Conservation (phyloP, 1,284 basidiomycete species). For the Vanrija humicola region DNA sequence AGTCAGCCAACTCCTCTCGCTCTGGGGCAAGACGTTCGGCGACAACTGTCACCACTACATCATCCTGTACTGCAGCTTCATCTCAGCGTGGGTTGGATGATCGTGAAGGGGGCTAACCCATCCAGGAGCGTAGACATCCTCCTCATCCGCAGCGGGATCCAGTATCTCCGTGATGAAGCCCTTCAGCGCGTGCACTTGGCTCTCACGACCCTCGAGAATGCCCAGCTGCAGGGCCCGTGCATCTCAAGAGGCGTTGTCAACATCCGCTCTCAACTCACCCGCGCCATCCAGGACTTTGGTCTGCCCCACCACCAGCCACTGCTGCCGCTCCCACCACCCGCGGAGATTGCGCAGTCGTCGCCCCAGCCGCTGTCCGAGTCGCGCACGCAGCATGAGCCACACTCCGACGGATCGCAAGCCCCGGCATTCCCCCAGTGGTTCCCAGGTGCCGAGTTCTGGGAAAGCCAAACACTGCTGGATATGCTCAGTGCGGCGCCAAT, state of each 20-base stretch:
- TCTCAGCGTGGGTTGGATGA: conserved; percentile 2
- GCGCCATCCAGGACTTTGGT: conserved; percentile 1
- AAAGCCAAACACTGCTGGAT: conserved; percentile 12
- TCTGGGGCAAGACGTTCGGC: conserved; percentile 15
- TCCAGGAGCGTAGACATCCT: conserved; percentile 11
- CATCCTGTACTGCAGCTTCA: conserved; percentile 15
- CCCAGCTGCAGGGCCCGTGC: conserved; percentile 13
- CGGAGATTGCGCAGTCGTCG: too few relatives aligned
- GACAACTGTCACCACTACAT: conserved; percentile 14
- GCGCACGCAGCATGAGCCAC: too few relatives aligned
- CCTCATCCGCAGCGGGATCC: conserved; percentile 20
- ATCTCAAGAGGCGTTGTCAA: conserved; percentile 10
- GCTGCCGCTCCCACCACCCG: background rate
- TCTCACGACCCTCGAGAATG: conserved; percentile 16
- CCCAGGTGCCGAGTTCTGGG: conserved; percentile 9
- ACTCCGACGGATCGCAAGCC: too few relatives aligned
- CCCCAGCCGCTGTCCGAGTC: too few relatives aligned
- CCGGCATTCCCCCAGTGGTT: conserved; percentile 1
- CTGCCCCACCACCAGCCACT: background rate
- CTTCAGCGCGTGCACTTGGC: conserved; percentile 16
- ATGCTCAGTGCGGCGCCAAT: conserved; percentile 14
- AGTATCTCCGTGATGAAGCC: conserved; percentile 14
- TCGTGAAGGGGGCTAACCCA: background rate
- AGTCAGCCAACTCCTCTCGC: conserved; percentile 7
- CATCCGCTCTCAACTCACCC: conserved; percentile 11